Evolutionary conservation across 352 stramenopile genomes (phyloP), one percentile per base, ranked within the genome.

Genomic region (Pythium brachiatum): DNA sequence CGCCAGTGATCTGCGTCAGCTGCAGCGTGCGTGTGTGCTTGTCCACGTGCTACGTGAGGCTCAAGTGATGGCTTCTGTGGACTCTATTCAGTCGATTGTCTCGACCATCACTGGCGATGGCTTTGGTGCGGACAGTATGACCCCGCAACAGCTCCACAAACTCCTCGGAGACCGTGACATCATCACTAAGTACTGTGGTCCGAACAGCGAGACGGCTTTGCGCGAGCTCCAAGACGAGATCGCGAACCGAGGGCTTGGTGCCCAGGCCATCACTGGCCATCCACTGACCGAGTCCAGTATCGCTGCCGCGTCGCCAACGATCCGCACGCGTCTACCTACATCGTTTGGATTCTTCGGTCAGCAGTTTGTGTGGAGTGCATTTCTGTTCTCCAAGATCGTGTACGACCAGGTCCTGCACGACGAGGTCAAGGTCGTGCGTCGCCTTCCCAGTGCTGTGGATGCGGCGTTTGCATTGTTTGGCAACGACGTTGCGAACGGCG

Each of bases 291-390:
- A 68, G 44, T 64, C 60, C 2, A 12, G 18, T 11, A 43, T 21
- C 1, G 59, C 53, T 7, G 55, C 46, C 11, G 11, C 32, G 21
- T 70, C 64, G 18, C 21, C 46, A 2, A 54, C 52, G 2, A 47
- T 23, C 6, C 41, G 20, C 1, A 69, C 55, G 26, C 52, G 39
- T 7, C 18, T 65, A 2, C 58, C 68, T 7, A 63, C 55, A 16
- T 60, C 68, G n/a, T 70, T 71, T 52, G 39, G 46, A 20, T 57
- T 74, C 18, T 23, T 70, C 13, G 68, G 68, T 2, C 68, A 74
- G 44, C 58, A 66, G 38, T 70, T 71, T 56, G 68, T 71, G 20
- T 74, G 68, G 68, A 71, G 58, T 52, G 68, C 68, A 20, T 74
- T 74, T 27, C 41, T 71, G 18, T 71, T 74, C n/a, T 71, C 62